Evolutionary conservation across 441 rosid species (phyloP).

Genomic region (Gossypium lobatum): DNA sequence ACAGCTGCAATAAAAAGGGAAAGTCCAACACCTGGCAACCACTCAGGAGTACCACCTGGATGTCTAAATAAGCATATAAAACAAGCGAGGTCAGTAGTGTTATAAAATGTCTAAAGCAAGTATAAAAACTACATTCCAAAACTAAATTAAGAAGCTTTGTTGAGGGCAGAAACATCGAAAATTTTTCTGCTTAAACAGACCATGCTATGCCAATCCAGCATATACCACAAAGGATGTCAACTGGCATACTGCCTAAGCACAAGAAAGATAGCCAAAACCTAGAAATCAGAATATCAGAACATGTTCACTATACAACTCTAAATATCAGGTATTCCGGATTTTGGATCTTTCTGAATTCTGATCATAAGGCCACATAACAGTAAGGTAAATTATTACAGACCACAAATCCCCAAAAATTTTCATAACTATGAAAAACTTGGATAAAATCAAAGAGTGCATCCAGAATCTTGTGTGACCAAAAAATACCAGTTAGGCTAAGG

Average conservation of each 20-base stretch:
- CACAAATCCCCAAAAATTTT: too few relatives aligned
- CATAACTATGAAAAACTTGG: too few relatives aligned
- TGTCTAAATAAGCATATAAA: slow-evolving; percentile 44
- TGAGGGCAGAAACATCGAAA: not conserved
- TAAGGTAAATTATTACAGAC: too few relatives aligned
- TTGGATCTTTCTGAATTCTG: too few relatives aligned
- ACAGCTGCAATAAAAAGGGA: slow-evolving; percentile 54
- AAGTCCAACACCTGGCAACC: slow-evolving; percentile 57
- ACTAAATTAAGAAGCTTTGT: not conserved
- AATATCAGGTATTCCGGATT: too few relatives aligned
- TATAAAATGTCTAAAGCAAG: slow-evolving; percentile 1
- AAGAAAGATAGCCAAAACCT: too few relatives aligned
- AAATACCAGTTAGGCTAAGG: too few relatives aligned
- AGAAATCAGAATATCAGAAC: too few relatives aligned
- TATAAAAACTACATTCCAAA: not conserved
- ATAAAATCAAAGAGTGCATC: too few relatives aligned
- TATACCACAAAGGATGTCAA: not conserved
- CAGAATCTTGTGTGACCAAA: too few relatives aligned
- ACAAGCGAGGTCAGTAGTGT: slow-evolving; percentile 7
- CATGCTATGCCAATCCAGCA: not conserved
- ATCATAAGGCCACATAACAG: too few relatives aligned
- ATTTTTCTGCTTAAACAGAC: not conserved
- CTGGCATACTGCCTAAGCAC: not conserved
- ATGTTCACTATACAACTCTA: too few relatives aligned
- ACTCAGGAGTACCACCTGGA: slow-evolving; percentile 82